A percentile compares a stretch with the other conserved stretches of the same genome.
phyloP scores from a whole-genome alignment of 2,329 filamentous ascomycete genomes.

The Stagonosporopsis cucurbitacearum region DNA sequence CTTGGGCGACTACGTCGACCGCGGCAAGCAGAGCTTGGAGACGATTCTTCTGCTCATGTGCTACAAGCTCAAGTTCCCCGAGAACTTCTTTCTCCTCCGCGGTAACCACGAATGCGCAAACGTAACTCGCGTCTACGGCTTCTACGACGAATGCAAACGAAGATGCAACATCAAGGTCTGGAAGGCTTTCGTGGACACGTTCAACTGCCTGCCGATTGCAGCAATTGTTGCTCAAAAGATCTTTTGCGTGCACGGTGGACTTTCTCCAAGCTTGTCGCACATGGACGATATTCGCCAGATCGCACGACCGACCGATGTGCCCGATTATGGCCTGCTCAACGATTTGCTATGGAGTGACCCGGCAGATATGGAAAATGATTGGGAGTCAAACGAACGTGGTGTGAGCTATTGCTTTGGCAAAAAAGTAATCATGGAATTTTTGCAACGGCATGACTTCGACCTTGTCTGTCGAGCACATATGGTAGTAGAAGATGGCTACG shows the following conservation, averaged over 20 bases:
- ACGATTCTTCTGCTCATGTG: conserved; percentile 91
- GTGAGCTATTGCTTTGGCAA: conserved; percentile 99
- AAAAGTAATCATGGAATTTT: conserved; percentile 95
- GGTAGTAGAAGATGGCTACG: conserved; percentile 99
- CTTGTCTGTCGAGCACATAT: conserved; percentile 97
- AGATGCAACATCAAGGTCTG: conserved; percentile 96
- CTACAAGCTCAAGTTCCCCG: conserved; percentile 96
- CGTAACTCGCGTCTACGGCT: conserved; percentile 93
- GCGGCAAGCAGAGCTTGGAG: conserved; percentile 93
- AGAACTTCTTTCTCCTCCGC: conserved; percentile 94
- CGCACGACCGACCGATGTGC: conserved; percentile 92
- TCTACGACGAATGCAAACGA: conserved; percentile 98
- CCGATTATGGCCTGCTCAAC: conserved; percentile 93
- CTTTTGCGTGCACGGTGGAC: conserved; percentile 93
- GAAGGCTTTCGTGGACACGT: conserved; percentile 97
- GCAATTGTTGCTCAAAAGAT: conserved; percentile 98
- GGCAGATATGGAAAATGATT: conserved; percentile 96
- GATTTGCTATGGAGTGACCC: conserved; percentile 97
- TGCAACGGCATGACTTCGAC: conserved; percentile 95
- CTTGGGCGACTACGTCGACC: conserved; percentile 94
- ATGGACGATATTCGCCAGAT: conserved; percentile 99
- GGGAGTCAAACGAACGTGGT: conserved; percentile 95
- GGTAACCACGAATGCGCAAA: conserved; percentile 98
- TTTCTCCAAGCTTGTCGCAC: conserved; percentile 89
- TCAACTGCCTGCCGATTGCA: conserved; percentile 93